Conservation (phyloP, 192 early-diverging fungal species). For the Backusella westeae region DNA sequence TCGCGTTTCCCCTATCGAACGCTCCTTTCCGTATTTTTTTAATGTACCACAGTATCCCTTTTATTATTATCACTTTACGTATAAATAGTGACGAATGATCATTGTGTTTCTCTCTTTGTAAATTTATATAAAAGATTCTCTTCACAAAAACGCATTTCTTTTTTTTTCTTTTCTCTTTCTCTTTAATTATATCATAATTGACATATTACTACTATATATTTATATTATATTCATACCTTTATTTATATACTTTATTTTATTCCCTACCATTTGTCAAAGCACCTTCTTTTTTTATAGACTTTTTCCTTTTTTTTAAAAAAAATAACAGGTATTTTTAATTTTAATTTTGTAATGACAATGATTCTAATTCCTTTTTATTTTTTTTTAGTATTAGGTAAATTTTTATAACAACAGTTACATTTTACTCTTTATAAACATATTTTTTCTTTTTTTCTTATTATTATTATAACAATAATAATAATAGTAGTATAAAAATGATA, state of each 20-base stretch:
- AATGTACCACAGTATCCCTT: constrained; percentile 5
- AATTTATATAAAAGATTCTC: not conserved
- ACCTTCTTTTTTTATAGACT: not conserved
- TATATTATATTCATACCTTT: not conserved
- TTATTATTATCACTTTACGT: constrained; percentile 3
- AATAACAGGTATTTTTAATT: not conserved
- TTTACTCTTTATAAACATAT: not conserved
- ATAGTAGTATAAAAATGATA: constrained; percentile 3
- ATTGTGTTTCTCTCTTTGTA: not conserved
- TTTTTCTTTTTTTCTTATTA: not conserved
- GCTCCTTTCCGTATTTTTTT: constrained; percentile 2
- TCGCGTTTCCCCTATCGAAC: constrained; percentile 3
- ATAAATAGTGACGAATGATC: constrained; percentile 4
- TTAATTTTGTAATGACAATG: not conserved
- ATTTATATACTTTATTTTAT: not conserved
- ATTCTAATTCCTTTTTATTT: not conserved
- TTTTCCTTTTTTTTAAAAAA: not conserved
- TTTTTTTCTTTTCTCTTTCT: not conserved
- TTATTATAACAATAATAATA: not conserved
- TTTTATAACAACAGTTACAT: not conserved
- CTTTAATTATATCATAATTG: not conserved
- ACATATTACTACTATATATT: not conserved
- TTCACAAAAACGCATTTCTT: not conserved
- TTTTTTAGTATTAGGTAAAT: not conserved
- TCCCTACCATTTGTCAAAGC: not conserved